A percentile compares a stretch with the other conserved stretches of the same genome.
Conservation (phyloP, 345 rosid genomes). For the Toxicodendron radicans region DNA sequence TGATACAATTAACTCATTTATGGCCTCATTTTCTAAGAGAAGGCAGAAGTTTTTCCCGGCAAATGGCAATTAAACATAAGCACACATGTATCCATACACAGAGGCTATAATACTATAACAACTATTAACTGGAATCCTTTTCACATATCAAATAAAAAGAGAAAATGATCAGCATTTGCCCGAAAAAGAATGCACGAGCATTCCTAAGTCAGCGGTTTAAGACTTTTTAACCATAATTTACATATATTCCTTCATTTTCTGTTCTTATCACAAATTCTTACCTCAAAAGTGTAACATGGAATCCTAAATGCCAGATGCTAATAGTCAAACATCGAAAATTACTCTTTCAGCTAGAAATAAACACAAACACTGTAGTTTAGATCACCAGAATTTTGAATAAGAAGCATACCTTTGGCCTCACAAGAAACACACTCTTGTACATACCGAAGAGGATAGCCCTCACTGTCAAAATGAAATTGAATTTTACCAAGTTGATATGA, state of each 20-base stretch:
- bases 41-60: not conserved
- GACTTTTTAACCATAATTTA: not conserved
- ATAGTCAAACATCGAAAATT: not conserved
- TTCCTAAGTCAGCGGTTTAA: not conserved
- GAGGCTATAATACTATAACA: no score
- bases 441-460: constrained; percentile 51
- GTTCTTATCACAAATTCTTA: not conserved
- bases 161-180: not conserved
- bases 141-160: not conserved
- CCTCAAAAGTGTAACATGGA: not conserved
- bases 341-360: not conserved
- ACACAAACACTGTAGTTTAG: not conserved
- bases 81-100: not conserved
- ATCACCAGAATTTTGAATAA: not conserved
- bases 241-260: not conserved
- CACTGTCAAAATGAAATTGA: constrained; percentile 34
- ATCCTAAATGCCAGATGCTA: not conserved
- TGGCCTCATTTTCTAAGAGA: constrained; percentile 7
- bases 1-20: not conserved
- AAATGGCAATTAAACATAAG: not conserved
- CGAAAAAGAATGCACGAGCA: not conserved
- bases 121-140: not conserved
- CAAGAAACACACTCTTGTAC: constrained; percentile 46
- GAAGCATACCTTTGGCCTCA: constrained; percentile 45
- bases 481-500: constrained; percentile 11